Base-by-base conservation (phyloP, 768 basidiomycete species). In the Mycena metata region DNA sequence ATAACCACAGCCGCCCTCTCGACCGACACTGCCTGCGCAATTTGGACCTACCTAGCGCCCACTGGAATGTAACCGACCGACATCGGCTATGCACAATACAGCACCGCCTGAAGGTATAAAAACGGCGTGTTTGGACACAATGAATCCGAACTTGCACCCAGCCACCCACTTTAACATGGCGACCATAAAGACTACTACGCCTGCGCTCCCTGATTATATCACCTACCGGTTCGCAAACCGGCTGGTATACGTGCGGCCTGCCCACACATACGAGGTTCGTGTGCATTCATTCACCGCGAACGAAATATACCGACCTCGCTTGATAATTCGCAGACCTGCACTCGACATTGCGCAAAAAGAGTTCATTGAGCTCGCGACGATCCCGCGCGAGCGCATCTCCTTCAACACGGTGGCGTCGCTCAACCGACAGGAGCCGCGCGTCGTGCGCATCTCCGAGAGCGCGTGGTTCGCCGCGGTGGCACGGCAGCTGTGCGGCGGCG, bases 171-270 rank as follows among this genome's bases (percentile, higher is more conserved):
- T n/a, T 33, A 26, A 33, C 58, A 70, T 69, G 70, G 71, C 71
- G 45, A 68, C 61, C 12, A 73, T 71, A 41, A 72, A 71, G 52
- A 69, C 73, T 10, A 41, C 71, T 5, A 69, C 67, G 7, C 65
- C 73, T 6, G 67, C 76, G 5, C 79, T 80, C 13, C 72, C 82
- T 7, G 85, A 88, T 43, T 79, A 89, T 59, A 76, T 89, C 65
- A 88, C 85, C 19, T 89, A 89, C 64, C 83, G 85, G 30, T 77
- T 78, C 7, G 73, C 80, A 0, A 73, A 77, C 10, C 72, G 82
- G 30, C 77, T 88, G n/a, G 85, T 89, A 17, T 89, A 87, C 50
- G 88, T 90, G 0, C 81, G 80, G 1, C 83, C 83, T 0, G 80
- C 83, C 12, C 59, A 74, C 36, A 74, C 77, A 49, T 88, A 87